Base-by-base conservation (phyloP, 208 protist genomes). In the Plasmodiophora brassicae region DNA sequence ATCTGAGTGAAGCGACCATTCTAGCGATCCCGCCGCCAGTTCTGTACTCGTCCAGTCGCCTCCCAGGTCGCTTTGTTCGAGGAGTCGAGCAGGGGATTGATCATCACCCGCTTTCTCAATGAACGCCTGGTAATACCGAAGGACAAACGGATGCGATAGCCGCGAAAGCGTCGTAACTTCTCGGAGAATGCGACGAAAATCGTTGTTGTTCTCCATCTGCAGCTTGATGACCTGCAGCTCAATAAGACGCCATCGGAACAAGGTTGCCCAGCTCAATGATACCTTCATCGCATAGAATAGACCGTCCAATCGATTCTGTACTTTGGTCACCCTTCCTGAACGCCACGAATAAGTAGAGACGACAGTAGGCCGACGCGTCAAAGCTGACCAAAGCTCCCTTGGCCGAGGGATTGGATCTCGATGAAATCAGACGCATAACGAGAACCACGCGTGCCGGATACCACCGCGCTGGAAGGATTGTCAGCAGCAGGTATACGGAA, bases 71-170 rank as follows among this genome's bases (percentile, higher is more conserved):
- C 50, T 57, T 38, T 5, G 41, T 78, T 5, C 41, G 65, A 78
- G 14, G 41, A 44, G 32, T 5, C 41, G n/a, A 78, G 5, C 5
- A 78, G n/a, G 41, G 20, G n/a, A 78, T 32, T 78, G n/a, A 14
- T 32, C 5, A 36, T 38, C 20, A 32, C 20, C 65, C 20, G n/a
- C n/a, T 78, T 44, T 38, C 65, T 78, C 65, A 32, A 78, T 78
- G 65, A 78, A 78, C 5, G 65, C 65, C n/a, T 78, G 65, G 65
- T 78, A 78, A 32, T 78, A 78, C 41, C 65, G 65, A 78, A 78
- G 65, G 5, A 78, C 65, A 78, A 44, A 78, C 20, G 65, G 65
- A 78, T 78, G 65, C 32, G 65, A 78, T 8, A 78, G 65, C 20
- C 65, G 5, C 41, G 65, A 78, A 32, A 78, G 65, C 20, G 65